Evolutionary conservation across 495 filamentous ascomycete species (phyloP).

Genomic region (Filosporella fistucella): DNA sequence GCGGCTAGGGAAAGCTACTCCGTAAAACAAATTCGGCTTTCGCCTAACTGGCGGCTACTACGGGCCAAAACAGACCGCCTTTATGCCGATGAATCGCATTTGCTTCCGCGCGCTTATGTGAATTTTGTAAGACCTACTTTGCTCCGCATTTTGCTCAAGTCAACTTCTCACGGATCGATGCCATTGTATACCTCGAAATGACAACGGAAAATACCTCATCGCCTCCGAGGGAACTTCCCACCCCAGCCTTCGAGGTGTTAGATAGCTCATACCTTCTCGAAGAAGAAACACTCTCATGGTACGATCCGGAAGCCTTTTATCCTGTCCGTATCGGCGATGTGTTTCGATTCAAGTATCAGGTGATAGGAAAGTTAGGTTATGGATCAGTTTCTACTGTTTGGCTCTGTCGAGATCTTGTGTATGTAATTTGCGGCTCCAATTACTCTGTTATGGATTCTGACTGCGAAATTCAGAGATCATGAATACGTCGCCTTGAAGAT

Average conservation of each 20-base stretch:
- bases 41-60: too few relatives aligned
- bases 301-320: constrained; percentile 35
- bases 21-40: too few relatives aligned
- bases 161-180: too few relatives aligned
- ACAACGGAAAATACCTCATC: too few relatives aligned
- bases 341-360: constrained; percentile 33
- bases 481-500: constrained; percentile 1
- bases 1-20: too few relatives aligned
- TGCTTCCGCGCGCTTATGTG: too few relatives aligned
- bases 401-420: constrained; percentile 38
- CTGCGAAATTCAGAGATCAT: constrained; percentile 3
- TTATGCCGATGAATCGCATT: too few relatives aligned
- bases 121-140: too few relatives aligned
- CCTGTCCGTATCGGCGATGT: constrained; percentile 37
- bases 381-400: constrained; percentile 41
- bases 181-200: too few relatives aligned
- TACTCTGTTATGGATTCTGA: neutral
- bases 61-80: too few relatives aligned
- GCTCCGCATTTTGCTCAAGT: too few relatives aligned
- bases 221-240: constrained; percentile 4
- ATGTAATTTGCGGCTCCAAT: neutral
- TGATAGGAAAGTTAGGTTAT: constrained; percentile 41
- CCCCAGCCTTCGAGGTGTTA: constrained; percentile 6
- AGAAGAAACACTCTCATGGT: constrained; percentile 33
- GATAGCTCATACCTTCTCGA: constrained; percentile 21